Evolutionary conservation across 106 monocot genomes (phyloP).

Genomic region (Phalaenopsis equestris): DNA sequence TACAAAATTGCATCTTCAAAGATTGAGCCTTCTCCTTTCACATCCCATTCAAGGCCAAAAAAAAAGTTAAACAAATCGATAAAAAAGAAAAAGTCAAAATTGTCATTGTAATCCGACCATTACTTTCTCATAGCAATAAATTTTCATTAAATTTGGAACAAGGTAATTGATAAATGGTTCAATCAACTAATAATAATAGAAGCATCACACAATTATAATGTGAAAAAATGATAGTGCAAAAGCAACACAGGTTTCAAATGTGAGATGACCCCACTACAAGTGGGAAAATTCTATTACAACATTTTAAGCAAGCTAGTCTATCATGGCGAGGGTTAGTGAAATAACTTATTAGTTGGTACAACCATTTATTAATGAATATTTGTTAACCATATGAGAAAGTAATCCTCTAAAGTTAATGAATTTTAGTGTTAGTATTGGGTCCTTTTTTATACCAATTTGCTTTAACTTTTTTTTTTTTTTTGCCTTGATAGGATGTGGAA

Average conservation of each 20-base stretch:
- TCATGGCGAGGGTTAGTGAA: not conserved
- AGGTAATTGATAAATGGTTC: not conserved
- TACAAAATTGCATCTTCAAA: conserved; percentile 85
- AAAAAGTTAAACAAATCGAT: not conserved
- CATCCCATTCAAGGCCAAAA: conserved; percentile 43
- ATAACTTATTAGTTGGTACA: not conserved
- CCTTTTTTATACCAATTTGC: not conserved
- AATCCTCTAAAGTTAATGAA: no score
- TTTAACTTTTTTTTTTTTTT: not conserved
- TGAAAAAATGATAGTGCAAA: not conserved
- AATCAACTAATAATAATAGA: not conserved
- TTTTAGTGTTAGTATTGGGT: not conserved
- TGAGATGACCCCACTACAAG: not conserved
- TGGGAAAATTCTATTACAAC: not conserved
- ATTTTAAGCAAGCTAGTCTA: not conserved
- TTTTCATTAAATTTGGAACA: not conserved
- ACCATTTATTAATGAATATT: no score
- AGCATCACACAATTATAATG: not conserved
- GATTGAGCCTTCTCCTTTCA: conserved; percentile 53
- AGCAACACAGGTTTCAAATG: not conserved
- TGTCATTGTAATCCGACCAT: not conserved
- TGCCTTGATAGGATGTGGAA: conserved; percentile 57
- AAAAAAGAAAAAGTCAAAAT: not conserved
- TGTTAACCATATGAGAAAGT: no score
- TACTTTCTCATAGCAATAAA: not conserved